Evolutionary conservation across 371 early-diverging fungal genomes (phyloP).

Genomic region (Mucor plumbeus): DNA sequence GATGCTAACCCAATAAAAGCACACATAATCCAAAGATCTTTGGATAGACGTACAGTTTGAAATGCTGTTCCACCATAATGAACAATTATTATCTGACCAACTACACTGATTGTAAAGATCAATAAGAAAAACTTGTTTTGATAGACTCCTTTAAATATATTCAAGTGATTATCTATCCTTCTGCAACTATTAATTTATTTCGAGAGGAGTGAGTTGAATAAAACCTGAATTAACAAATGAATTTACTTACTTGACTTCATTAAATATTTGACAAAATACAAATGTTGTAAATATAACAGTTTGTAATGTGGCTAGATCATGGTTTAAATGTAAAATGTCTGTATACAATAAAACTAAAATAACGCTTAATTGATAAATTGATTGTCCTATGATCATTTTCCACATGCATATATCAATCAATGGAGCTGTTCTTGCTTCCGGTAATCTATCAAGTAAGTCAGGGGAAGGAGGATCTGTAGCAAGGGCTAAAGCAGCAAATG

Average conservation of each 20-base stretch:
- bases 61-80: slow-evolving; percentile 69
- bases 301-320: slow-evolving; percentile 31
- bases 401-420: slow-evolving; percentile 74
- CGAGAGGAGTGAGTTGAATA: not conserved
- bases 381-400: slow-evolving; percentile 73
- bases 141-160: slow-evolving; percentile 61
- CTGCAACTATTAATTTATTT: slow-evolving; percentile 51
- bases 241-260: slow-evolving; percentile 60
- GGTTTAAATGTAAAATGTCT: slow-evolving; percentile 23
- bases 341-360: slow-evolving; percentile 61
- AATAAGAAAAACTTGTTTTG: slow-evolving; percentile 65
- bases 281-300: slow-evolving; percentile 75
- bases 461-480: slow-evolving; percentile 78
- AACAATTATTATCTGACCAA: slow-evolving; percentile 68
- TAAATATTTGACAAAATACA: slow-evolving; percentile 76
- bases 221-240: not conserved
- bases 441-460: slow-evolving; percentile 64
- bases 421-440: slow-evolving; percentile 66
- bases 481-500: slow-evolving; percentile 76
- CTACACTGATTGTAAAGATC: slow-evolving; percentile 60
- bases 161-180: slow-evolving; percentile 67
- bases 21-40: slow-evolving; percentile 70
- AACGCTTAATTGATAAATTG: slow-evolving; percentile 64
- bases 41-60: slow-evolving; percentile 54
- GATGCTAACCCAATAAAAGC: slow-evolving; percentile 69